Evolutionary conservation across 129 eudicot species (phyloP).

Genomic region (Flaveria robusta): DNA sequence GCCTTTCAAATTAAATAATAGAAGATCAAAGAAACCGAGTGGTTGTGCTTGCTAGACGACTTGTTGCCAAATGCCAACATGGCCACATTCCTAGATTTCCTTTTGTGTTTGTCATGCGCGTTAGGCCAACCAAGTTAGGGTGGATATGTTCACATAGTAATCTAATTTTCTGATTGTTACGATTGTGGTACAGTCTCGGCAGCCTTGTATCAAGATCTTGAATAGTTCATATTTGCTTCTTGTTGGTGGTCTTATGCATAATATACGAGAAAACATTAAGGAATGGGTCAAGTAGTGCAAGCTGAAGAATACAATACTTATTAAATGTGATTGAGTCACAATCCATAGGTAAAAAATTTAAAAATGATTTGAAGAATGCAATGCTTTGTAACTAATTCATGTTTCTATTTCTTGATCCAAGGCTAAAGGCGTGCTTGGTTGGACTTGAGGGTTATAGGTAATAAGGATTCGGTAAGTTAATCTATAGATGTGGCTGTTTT

Average conservation of each 20-base stretch:
- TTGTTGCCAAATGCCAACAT: not conserved
- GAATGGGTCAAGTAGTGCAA: slow-evolving; percentile 9
- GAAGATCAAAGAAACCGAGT: not conserved
- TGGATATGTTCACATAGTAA: not conserved
- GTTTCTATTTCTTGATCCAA: no score
- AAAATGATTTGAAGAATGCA: not conserved
- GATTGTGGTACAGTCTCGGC: not conserved
- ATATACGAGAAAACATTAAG: slow-evolving; percentile 19
- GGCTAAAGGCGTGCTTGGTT: no score
- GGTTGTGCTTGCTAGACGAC: not conserved
- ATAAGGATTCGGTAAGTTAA: no score
- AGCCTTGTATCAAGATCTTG: no score
- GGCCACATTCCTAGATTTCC: not conserved
- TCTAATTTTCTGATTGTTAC: slow-evolving; percentile 16
- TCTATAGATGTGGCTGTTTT: no score
- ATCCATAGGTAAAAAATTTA: slow-evolving; percentile 2
- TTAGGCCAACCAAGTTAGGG: not conserved
- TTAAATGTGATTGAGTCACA: slow-evolving; percentile 27
- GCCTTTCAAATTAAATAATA: no score
- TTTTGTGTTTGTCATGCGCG: not conserved
- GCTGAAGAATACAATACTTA: slow-evolving; percentile 25
- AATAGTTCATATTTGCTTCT: not conserved
- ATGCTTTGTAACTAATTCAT: not conserved
- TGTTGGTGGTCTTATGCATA: slow-evolving; percentile 16
- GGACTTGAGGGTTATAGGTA: no score